Conservation (phyloP, 169 alveolate genomes). For the Babesia ovis region DNA sequence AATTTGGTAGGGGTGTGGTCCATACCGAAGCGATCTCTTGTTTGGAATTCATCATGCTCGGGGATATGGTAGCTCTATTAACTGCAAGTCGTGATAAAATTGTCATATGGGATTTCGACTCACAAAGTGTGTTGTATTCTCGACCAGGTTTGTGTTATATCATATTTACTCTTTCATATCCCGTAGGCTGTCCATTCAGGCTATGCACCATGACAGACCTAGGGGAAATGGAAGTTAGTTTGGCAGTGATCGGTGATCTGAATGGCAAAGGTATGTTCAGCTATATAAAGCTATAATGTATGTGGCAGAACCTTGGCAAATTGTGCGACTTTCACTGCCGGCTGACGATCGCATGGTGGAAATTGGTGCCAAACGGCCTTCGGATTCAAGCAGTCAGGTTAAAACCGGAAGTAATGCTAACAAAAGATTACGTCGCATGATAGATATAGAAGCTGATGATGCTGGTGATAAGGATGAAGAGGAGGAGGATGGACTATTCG, state of each 20-base stretch:
- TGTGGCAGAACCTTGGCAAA: conserved; percentile 7
- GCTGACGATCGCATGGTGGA: conserved; percentile 39
- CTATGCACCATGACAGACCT: conserved; percentile 13
- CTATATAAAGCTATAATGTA: no score
- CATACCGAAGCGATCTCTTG: conserved; percentile 13
- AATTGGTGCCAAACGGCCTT: conserved; percentile 2
- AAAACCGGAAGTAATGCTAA: background rate
- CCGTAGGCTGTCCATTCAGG: conserved; percentile 21
- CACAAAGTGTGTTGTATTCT: conserved; percentile 24
- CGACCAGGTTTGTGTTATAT: conserved; percentile 16
- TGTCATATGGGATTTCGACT: conserved; percentile 50
- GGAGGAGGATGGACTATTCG: conserved; percentile 20
- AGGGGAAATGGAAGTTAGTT: conserved; percentile 11
- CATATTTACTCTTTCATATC: no score
- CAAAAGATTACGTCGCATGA: conserved; percentile 16
- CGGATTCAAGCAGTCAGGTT: background rate
- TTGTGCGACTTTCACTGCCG: conserved; percentile 14
- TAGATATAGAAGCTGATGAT: conserved; percentile 29
- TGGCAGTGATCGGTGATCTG: conserved; percentile 8
- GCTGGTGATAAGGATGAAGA: conserved; percentile 31
- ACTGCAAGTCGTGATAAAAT: conserved; percentile 35
- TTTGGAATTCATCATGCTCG: conserved; percentile 16
- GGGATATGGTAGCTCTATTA: conserved; percentile 30
- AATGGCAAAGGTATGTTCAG: background rate
- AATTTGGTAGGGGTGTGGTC: conserved; percentile 17